These are phyloP conservation scores for Acacia crassicarpa DNA, from an alignment of 306 rosid genomes.

Conservation along the genomic window DNA sequence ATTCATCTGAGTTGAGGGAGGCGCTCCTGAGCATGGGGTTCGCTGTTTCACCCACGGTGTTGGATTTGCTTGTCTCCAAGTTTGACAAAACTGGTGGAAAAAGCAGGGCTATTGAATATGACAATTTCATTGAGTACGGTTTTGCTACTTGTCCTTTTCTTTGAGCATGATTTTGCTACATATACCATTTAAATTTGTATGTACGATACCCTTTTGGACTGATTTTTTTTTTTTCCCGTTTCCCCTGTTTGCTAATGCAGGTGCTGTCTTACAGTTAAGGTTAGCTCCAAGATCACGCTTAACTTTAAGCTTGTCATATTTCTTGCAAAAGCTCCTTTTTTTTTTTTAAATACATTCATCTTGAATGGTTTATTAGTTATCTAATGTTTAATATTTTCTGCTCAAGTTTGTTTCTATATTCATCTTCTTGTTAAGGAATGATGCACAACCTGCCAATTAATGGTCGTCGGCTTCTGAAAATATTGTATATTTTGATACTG, in stretches of 20 bases:
- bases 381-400: not conserved
- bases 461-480: not conserved
- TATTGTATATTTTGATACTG: not conserved
- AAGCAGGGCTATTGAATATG: slow-evolving; percentile 81
- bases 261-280: slow-evolving; percentile 99
- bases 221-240: not conserved
- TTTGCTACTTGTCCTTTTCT: slow-evolving; percentile 3
- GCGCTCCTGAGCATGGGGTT: slow-evolving; percentile 86
- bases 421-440: not conserved
- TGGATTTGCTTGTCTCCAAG: slow-evolving; percentile 93
- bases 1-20: slow-evolving; percentile 72
- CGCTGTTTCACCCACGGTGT: slow-evolving; percentile 70
- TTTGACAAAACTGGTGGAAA: slow-evolving; percentile 92
- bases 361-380: not conserved
- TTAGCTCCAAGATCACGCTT: slow-evolving; percentile 33
- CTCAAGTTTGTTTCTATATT: not conserved
- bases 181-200: not conserved
- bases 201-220: slow-evolving; percentile 18
- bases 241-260: slow-evolving; percentile 54
- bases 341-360: not conserved
- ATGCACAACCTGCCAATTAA: not conserved
- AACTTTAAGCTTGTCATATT: slow-evolving; percentile 5
- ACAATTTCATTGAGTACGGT: slow-evolving; percentile 89
- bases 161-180: slow-evolving; percentile 52
- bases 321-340: not conserved